Conservation (phyloP, 1,284 basidiomycete species). For the Apiotrichum siamense region DNA sequence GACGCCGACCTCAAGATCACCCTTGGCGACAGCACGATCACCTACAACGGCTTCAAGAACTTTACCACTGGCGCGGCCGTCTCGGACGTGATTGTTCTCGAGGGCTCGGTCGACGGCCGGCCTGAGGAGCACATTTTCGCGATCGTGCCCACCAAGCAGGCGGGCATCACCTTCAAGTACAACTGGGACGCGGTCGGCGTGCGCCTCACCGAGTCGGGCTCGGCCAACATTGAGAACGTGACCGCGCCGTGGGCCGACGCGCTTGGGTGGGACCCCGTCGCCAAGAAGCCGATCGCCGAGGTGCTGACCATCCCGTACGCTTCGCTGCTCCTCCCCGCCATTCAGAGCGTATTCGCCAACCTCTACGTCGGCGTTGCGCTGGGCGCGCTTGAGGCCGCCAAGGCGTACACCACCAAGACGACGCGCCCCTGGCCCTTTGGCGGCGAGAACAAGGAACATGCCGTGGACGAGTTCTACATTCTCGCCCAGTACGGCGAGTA, state of each 20-base stretch:
- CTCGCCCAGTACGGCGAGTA: slow-evolving; percentile 39
- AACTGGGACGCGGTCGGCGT: slow-evolving; percentile 46
- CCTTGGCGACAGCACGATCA: slow-evolving; percentile 22
- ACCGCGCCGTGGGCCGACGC: slow-evolving; percentile 31
- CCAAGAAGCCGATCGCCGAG: not conserved
- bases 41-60: slow-evolving; percentile 40
- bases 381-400: slow-evolving; percentile 33
- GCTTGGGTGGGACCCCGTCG: slow-evolving; percentile 18
- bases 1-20: slow-evolving; percentile 36
- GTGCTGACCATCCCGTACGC: slow-evolving; percentile 21
- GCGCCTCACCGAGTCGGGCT: slow-evolving; percentile 36
- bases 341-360: slow-evolving; percentile 40
- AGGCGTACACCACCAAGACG: slow-evolving; percentile 34
- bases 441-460: slow-evolving; percentile 17
- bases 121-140: slow-evolving; percentile 33
- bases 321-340: slow-evolving; percentile 38
- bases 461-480: slow-evolving; percentile 38
- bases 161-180: slow-evolving; percentile 38
- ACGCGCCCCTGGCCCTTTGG: slow-evolving; percentile 41
- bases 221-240: slow-evolving; percentile 33
- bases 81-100: slow-evolving; percentile 41
- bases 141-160: slow-evolving; percentile 27
- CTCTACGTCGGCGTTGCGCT: slow-evolving; percentile 44
- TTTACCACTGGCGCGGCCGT: slow-evolving; percentile 42
- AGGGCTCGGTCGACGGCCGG: slow-evolving; percentile 28